Base-by-base conservation (phyloP, 1,284 basidiomycete genomes). In the Microbotryomycetes sp. region DNA sequence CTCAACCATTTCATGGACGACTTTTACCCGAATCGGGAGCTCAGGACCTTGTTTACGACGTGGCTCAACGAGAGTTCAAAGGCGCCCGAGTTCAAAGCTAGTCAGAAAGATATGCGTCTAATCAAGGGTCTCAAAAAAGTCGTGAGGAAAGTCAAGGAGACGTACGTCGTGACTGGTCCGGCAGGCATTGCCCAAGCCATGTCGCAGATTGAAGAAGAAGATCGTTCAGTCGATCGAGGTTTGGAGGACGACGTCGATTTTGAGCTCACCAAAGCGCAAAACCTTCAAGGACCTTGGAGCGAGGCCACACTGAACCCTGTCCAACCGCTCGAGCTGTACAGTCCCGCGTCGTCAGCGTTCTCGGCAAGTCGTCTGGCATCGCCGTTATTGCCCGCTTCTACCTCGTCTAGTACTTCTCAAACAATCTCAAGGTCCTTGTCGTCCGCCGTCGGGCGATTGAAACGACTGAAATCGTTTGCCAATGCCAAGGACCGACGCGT, bases 1-100 rank as follows among this genome's bases (percentile, higher is more conserved):
- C 77, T 88, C 69, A 89, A 88, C 11, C 91, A 91, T 74, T 92
- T 91, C 75, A 81, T 81, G 57, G 85, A 88, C 66, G 90, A 92
- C 73, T 92, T 91, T 72, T 75, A 89, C 61, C 83, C 85, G n/a
- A 85, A 89, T 74, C 81, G 82, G 56, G 86, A 87, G 66, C 75
- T 92, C 70, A 80, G 89, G 66, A 71, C 84, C 35, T 73, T 85
- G 45, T 79, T 91, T 57, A 82, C 87, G 16, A 79, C 81, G 56
- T 91, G 88, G 88, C 73, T 92, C 57, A 92, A 92, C 73, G 78
- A 81, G n/a, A 74, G 89, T 61, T 78, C 82, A 47, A 79, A 80
- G 64, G 86, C 89, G 75, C 83, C 84, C 24, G 80, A 85, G 52
- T 73, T 88, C 72, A 79, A 81, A 71, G 80, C 79, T 66, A 82